Evolutionary conservation across 768 basidiomycete species (phyloP), one percentile per base, ranked within the genome.

Genomic region (Tephrocybe sp.): DNA sequence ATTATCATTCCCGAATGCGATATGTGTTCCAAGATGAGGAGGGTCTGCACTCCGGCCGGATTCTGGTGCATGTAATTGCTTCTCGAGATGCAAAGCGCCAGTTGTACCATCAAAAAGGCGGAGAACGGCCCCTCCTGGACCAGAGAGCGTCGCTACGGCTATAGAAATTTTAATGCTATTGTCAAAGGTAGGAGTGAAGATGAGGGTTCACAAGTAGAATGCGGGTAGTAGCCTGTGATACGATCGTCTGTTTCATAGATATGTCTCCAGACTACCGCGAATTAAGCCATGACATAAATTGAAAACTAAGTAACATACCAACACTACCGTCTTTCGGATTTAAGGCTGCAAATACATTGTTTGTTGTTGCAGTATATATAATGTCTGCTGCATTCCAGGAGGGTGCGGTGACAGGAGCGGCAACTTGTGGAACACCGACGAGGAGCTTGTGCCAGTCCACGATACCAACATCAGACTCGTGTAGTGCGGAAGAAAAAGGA

Each of bases 401-500:
- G 0, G 92, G 92, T 5, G 85, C 72, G 1, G 78, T 79, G 14
- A 74, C 61, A 0, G 59, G 63, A 2, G 81, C 73, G 8, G 74
- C 69, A 31, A 76, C 66, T 3, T 85, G 72, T 0, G 92, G 89
- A 4, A 87, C 77, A 13, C 94, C 94, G 49, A 92, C 71, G 23
- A 87, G 77, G 12, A 75, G 67, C 58, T 83, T 88, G 67, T 97
- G 79, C 94, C 94, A 98, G 72, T 96, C 93, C 39, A 94, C 77
- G 39, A 87, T 70, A 39, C 90, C 89, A 48, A 82, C 87, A 50
- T 92, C 88, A 19, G 85, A 79, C 61, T 87, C 78, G 53, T 89
- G 84, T 31, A 88, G 67, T 22, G 84, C 84, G 51, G 62, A 68
- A 20, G 69, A 55, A 32, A 6, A 40, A 16, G 53, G 51, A 35